A percentile compares a stretch with the other conserved stretches of the same genome.
Conservation (phyloP, 1,139 yeast species). For the Geotrichum bryndzae region DNA sequence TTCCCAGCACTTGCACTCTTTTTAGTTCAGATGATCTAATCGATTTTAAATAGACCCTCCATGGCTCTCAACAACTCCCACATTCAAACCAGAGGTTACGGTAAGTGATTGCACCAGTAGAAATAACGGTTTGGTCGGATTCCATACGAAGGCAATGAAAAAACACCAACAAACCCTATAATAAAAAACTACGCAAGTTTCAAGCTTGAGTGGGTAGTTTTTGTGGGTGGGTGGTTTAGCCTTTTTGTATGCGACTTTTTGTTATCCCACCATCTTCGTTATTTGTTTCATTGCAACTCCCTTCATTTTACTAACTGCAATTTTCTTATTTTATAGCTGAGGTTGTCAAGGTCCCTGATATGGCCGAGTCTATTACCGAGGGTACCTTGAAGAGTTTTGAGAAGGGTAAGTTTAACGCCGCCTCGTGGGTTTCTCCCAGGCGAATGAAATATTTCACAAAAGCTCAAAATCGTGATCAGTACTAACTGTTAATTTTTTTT, state of each 20-base stretch:
- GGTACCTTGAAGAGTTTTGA: conserved; percentile 84
- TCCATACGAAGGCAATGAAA: background rate
- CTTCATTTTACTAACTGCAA: background rate
- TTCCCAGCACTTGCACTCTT: background rate
- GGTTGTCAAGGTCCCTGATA: conserved; percentile 85
- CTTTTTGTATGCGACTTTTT: background rate
- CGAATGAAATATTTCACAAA: background rate
- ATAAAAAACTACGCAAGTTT: background rate
- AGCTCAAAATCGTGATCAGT: background rate
- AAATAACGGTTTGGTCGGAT: background rate
- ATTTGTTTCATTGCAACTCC: background rate
- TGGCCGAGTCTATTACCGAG: conserved; percentile 98
- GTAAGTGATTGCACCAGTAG: conserved; percentile 1
- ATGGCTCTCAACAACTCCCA: conserved; percentile 11
- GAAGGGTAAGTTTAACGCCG: conserved; percentile 28
- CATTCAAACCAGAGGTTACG: conserved; percentile 15
- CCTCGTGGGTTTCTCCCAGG: background rate
- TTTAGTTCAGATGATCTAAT: background rate
- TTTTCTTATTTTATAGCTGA: conserved; percentile 22
- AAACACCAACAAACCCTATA: too few relatives aligned
- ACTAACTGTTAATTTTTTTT: background rate
- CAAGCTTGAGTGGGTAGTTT: background rate
- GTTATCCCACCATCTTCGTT: background rate
- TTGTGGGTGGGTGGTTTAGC: background rate
- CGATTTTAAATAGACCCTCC: conserved; percentile 8